These are phyloP conservation scores for Xylariaceae sp. DNA, from an alignment of 2,329 filamentous ascomycete species.

Conservation along the genomic window DNA sequence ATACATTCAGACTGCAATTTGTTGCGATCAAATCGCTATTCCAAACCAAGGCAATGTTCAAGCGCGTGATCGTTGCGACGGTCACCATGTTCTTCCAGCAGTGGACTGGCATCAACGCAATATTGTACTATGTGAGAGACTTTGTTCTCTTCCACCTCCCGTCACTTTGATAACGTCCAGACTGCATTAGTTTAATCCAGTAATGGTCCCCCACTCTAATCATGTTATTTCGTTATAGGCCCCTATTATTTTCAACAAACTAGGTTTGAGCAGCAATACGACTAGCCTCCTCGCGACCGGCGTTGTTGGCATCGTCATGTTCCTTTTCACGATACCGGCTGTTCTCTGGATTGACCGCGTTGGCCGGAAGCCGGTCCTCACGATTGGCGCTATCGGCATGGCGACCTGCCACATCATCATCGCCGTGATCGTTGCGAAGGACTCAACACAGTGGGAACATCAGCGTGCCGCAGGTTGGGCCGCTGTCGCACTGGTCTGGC, in stretches of 20 bases:
- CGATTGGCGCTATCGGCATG: constrained; percentile 68
- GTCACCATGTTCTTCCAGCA: constrained; percentile 63
- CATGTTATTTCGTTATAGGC: constrained; percentile 50
- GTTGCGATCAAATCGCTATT: constrained; percentile 65
- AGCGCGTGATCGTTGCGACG: constrained; percentile 61
- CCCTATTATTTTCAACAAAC: constrained; percentile 65
- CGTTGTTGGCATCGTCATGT: constrained; percentile 70
- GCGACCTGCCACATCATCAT: constrained; percentile 69
- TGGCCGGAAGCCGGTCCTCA: constrained; percentile 61
- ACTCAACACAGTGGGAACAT: constrained; percentile 55
- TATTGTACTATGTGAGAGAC: constrained; percentile 44
- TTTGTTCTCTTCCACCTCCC: not conserved
- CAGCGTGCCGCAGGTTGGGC: constrained; percentile 69
- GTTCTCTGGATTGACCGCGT: constrained; percentile 65
- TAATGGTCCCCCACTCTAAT: not conserved
- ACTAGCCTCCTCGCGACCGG: constrained; percentile 65
- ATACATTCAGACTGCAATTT: constrained; percentile 67
- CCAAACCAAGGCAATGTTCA: constrained; percentile 63
- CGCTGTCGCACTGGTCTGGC: constrained; percentile 65
- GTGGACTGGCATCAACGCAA: constrained; percentile 52
- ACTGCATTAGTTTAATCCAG: not conserved
- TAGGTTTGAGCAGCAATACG: constrained; percentile 55
- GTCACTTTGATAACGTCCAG: too few relatives aligned
- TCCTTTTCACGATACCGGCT: constrained; percentile 63
- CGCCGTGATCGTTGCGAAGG: constrained; percentile 64